Evolutionary conservation across 176 grass and related monocot genomes (phyloP).

Genomic region (Avena sativa): DNA sequence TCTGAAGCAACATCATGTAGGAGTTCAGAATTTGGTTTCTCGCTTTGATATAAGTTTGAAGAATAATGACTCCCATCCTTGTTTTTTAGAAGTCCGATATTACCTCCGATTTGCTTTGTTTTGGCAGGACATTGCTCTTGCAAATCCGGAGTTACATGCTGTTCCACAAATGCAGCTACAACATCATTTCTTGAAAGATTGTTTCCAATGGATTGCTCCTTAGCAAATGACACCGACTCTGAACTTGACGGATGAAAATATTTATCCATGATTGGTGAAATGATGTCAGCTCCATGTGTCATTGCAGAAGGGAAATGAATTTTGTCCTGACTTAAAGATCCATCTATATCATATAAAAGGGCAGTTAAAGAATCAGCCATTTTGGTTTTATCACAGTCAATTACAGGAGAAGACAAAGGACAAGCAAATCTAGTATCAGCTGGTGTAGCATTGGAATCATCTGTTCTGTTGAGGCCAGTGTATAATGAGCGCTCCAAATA

Average conservation of each 20-base stretch:
- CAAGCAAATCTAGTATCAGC: constrained; percentile 23
- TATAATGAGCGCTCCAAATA: constrained; percentile 35
- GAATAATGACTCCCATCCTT: constrained; percentile 15
- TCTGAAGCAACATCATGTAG: constrained; percentile 27
- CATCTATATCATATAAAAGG: constrained; percentile 26
- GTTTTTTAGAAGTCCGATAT: constrained; percentile 19
- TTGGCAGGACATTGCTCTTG: constrained; percentile 31
- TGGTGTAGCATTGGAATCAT: constrained; percentile 35
- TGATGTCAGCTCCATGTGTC: constrained; percentile 21
- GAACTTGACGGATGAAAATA: constrained; percentile 39
- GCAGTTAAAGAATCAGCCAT: constrained; percentile 21
- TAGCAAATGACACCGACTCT: constrained; percentile 27
- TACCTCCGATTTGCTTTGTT: constrained; percentile 24
- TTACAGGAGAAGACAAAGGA: constrained; percentile 42
- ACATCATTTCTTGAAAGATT: constrained; percentile 20
- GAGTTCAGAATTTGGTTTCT: constrained; percentile 16
- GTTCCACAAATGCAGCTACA: constrained; percentile 38
- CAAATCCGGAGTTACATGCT: constrained; percentile 22
- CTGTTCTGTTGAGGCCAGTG: constrained; percentile 26
- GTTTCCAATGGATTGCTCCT: constrained; percentile 32
- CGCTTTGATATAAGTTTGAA: constrained; percentile 31
- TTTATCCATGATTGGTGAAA: constrained; percentile 41
- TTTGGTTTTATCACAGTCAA: constrained; percentile 38
- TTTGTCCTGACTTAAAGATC: constrained; percentile 39
- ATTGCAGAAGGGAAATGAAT: not conserved